A percentile compares a stretch with the other conserved stretches of the same genome.
Evolutionary conservation across 768 basidiomycete genomes (phyloP).

Genomic region (Rhizopogon roseolus): DNA sequence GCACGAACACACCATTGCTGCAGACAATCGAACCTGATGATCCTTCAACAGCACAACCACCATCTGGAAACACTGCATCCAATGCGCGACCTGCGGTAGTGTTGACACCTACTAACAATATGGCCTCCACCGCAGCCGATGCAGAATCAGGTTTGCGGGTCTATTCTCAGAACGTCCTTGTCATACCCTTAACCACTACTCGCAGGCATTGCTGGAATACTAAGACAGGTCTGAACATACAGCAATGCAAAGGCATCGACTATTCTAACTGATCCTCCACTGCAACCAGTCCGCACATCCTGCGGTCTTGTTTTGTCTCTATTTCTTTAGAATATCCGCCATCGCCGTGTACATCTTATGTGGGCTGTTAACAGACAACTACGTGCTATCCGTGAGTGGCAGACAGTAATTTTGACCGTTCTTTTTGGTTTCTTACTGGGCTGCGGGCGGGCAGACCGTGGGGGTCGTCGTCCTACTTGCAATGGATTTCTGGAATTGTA

Average conservation of each 20-base stretch:
- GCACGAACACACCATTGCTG: conserved; percentile 58
- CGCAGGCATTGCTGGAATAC: conserved; percentile 67
- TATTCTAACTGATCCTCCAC: conserved; percentile 10
- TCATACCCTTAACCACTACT: conserved; percentile 4
- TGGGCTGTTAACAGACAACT: conserved; percentile 85
- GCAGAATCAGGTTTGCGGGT: conserved; percentile 64
- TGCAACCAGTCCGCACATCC: conserved; percentile 69
- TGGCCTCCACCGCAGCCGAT: conserved; percentile 56
- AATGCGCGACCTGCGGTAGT: conserved; percentile 42
- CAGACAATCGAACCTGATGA: conserved; percentile 90
- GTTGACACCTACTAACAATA: conserved; percentile 50
- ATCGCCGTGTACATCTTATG: conserved; percentile 91
- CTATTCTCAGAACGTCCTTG: not conserved
- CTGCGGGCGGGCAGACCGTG: conserved; percentile 55
- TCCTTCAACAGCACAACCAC: conserved; percentile 26
- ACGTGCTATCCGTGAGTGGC: conserved; percentile 81
- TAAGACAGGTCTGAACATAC: conserved; percentile 54
- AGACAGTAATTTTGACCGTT: not conserved
- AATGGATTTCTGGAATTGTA: conserved; percentile 98
- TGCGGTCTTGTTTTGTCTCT: conserved; percentile 80
- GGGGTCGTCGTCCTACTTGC: conserved; percentile 89
- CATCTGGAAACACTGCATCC: conserved; percentile 23
- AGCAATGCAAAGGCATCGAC: not conserved
- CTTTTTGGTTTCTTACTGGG: not conserved
- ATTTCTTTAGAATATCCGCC: conserved; percentile 84